These are phyloP conservation scores for Fusarium odoratissimum DNA, from an alignment of 2,329 filamentous ascomycete genomes.

Conservation along the genomic window DNA sequence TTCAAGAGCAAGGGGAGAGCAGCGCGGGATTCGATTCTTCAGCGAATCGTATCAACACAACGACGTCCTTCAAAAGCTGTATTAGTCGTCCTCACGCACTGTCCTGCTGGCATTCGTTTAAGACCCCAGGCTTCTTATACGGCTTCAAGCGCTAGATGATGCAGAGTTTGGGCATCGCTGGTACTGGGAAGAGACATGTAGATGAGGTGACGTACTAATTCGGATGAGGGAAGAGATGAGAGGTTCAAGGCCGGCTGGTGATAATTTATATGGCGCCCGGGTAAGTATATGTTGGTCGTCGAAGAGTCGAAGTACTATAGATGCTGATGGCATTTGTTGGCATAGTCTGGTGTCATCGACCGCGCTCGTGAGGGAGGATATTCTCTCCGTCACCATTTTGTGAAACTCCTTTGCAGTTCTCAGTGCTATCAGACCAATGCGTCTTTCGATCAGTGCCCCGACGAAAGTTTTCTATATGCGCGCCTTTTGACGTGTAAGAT, in stretches of 20 bases:
- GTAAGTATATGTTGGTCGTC: neutral
- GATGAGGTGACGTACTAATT: neutral
- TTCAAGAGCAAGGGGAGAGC: neutral
- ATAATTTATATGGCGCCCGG: fast-evolving
- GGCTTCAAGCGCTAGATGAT: neutral
- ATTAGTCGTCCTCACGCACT: neutral
- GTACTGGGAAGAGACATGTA: neutral
- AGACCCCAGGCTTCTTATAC: neutral
- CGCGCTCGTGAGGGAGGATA: no score
- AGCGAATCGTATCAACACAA: neutral
- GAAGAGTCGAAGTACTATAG: neutral
- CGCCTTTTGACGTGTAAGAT: no score
- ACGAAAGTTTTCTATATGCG: no score
- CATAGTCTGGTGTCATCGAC: fast-evolving
- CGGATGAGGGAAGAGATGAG: neutral
- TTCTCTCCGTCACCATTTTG: fast-evolving
- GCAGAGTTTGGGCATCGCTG: neutral
- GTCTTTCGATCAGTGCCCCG: fast-evolving
- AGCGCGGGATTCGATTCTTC: neutral
- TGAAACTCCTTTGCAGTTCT: neutral
- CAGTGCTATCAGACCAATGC: fast-evolving
- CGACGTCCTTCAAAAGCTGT: neutral
- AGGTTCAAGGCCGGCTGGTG: fast-evolving
- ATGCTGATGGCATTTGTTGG: neutral
- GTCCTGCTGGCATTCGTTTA: neutral